phyloP scores from a whole-genome alignment of 306 rosid species.

The Dicorynia guianensis region DNA sequence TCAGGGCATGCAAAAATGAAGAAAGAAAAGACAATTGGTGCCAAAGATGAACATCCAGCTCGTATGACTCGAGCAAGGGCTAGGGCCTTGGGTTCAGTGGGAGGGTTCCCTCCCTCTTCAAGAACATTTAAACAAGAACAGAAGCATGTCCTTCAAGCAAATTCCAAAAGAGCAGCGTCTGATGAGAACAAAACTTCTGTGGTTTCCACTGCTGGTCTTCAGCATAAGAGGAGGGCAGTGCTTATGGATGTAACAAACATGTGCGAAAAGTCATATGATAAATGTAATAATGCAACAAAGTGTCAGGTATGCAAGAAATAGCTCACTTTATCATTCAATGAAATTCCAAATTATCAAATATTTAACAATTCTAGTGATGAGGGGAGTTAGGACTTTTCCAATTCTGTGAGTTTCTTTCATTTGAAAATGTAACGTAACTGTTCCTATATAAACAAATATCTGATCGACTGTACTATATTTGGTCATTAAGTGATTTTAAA shows the following conservation, averaged over 20 bases:
- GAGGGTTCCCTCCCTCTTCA: constrained; percentile 50
- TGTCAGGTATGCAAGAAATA: constrained; percentile 51
- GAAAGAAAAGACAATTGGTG: constrained; percentile 52
- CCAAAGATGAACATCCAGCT: constrained; percentile 52
- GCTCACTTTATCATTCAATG: not conserved
- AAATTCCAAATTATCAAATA: constrained; percentile 7
- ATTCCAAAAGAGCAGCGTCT: constrained; percentile 60
- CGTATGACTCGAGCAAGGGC: constrained; percentile 88
- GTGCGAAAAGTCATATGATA: constrained; percentile 31
- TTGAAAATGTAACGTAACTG: not conserved
- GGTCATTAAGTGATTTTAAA: not conserved
- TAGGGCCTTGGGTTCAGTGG: constrained; percentile 55
- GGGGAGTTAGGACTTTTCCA: constrained; percentile 3
- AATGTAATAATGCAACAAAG: constrained; percentile 40
- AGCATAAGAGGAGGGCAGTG: constrained; percentile 71
- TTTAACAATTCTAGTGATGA: constrained; percentile 8
- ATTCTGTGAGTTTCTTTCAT: not conserved
- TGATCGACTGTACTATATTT: constrained; percentile 13
- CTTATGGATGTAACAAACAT: constrained; percentile 74
- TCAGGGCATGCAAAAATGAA: constrained; percentile 69
- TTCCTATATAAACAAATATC: not conserved
- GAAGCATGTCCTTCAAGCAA: constrained; percentile 43
- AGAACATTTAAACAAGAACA: constrained; percentile 56
- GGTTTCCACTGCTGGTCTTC: constrained; percentile 50
- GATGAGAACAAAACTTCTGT: constrained; percentile 56